Conservation (phyloP, 2,329 filamentous ascomycete species). For the Cladosporium oxysporum region DNA sequence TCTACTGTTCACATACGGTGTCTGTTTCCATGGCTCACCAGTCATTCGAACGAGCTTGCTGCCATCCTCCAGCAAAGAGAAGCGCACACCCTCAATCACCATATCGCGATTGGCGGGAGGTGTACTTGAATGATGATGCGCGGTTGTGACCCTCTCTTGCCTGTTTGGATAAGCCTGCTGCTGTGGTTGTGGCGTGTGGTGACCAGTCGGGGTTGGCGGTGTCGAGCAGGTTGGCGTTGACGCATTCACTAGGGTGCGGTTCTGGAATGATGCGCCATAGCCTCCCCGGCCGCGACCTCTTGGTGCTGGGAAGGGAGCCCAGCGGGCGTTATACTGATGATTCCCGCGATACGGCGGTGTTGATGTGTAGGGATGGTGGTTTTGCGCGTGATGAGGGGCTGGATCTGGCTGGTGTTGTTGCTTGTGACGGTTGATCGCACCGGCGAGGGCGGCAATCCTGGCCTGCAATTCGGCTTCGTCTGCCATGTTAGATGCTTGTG, state of each 20-base stretch:
- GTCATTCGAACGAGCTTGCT: constrained; percentile 77
- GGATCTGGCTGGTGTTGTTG: constrained; percentile 26
- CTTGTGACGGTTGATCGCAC: constrained; percentile 36
- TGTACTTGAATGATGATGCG: constrained; percentile 17
- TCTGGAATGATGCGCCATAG: constrained; percentile 48
- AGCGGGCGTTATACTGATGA: constrained; percentile 22
- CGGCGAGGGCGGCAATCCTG: constrained; percentile 33
- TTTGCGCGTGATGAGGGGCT: background rate
- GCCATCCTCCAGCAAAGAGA: constrained; percentile 72
- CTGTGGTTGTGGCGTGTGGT: background rate
- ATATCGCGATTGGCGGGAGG: constrained; percentile 56
- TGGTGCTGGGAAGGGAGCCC: constrained; percentile 32
- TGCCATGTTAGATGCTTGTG: constrained; percentile 27
- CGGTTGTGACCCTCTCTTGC: constrained; percentile 24
- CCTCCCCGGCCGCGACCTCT: constrained; percentile 13
- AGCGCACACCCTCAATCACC: constrained; percentile 69
- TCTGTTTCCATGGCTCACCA: constrained; percentile 56
- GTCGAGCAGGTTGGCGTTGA: constrained; percentile 24
- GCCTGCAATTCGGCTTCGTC: constrained; percentile 35
- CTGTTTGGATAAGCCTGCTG: constrained; percentile 46
- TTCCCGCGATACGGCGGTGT: background rate
- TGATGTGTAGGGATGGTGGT: constrained; percentile 6
- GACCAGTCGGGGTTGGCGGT: background rate
- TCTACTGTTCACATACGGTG: background rate
- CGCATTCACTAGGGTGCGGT: constrained; percentile 60